Evolutionary conservation across 2,329 filamentous ascomycete species (phyloP), one percentile per base, ranked within the genome.

Genomic region (Colletotrichum filicis): DNA sequence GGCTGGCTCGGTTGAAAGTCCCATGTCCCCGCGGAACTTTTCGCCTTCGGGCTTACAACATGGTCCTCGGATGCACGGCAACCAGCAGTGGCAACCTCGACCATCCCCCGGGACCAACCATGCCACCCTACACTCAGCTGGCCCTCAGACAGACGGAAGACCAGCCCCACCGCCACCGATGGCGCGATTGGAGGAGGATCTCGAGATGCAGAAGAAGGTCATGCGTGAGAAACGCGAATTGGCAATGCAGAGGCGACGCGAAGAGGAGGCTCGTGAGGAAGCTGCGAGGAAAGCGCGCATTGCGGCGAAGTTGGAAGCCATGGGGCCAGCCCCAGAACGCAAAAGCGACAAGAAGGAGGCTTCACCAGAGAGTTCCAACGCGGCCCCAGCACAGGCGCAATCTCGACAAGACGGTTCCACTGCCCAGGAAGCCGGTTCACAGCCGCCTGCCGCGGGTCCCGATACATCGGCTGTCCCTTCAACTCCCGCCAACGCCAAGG

Each of bases 141-240:
- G 68, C 9, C 68, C 76, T 6, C 77, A 85, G 76, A 60, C 82
- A 66, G 79, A 82, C 74, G 76, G 77, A 4, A 71, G 75, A 1
- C 75, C 79, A 62, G 71, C 78, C 24, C 74, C 78, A 52, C 79
- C 83, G 32, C 79, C 81, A 11, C 79, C 78, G 22, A 76, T 79
- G 71, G 80, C 68, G 74, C 78, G n/a, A 76, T 78, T 80, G 2
- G 87, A 89, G 60, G 86, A 90, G 52, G 91, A 93, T 71, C 87
- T 87, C 75, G 91, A 86, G 80, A 89, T 84, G 78, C 93, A 90
- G 83, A 93, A 85, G 87, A 93, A 87, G 83, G 88, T 94, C 26
- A 95, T 95, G 93, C 88, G 88, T 49, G 91, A 94, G 77, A 90
- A 90, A 52, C 87, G 91, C 7, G 92, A 95, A 77, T 84, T 91